A percentile compares a stretch with the other conserved stretches of the same genome.
phyloP scores from a whole-genome alignment of 768 basidiomycete species.

The Naganishia vaughanmartiniae region DNA sequence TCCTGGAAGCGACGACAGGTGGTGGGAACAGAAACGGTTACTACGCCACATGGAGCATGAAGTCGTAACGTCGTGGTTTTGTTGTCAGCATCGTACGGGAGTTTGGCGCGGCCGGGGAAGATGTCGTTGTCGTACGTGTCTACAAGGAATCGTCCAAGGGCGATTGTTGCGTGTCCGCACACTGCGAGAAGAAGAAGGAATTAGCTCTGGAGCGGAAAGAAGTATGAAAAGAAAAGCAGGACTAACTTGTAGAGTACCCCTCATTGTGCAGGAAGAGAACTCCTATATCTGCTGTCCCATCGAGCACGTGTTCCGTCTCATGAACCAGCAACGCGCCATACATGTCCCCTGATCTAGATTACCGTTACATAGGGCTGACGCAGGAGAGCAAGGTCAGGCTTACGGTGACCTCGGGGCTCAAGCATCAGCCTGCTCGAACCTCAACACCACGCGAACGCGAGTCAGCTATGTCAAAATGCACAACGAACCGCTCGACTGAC shows the following conservation, averaged over 20 bases:
- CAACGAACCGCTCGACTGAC: not conserved
- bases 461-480: not conserved
- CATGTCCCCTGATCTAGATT: not conserved
- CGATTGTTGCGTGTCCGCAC: not conserved
- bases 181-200: not conserved
- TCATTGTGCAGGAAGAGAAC: not conserved
- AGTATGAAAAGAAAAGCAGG: not conserved
- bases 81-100: not conserved
- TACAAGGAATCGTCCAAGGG: not conserved
- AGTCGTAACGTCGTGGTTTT: not conserved
- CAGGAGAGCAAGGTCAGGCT: not conserved
- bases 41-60: not conserved
- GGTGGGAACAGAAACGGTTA: not conserved
- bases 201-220: not conserved
- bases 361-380: not conserved
- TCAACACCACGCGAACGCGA: not conserved
- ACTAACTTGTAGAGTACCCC: not conserved
- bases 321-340: not conserved
- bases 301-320: not conserved
- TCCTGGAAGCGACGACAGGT: not conserved
- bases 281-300: not conserved
- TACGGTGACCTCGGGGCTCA: not conserved
- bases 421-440: not conserved
- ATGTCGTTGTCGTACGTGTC: not conserved
- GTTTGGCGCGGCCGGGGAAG: not conserved